These are phyloP conservation scores for Barnettozyma vustinii DNA, from an alignment of 805 yeast genomes.

Conservation along the genomic window DNA sequence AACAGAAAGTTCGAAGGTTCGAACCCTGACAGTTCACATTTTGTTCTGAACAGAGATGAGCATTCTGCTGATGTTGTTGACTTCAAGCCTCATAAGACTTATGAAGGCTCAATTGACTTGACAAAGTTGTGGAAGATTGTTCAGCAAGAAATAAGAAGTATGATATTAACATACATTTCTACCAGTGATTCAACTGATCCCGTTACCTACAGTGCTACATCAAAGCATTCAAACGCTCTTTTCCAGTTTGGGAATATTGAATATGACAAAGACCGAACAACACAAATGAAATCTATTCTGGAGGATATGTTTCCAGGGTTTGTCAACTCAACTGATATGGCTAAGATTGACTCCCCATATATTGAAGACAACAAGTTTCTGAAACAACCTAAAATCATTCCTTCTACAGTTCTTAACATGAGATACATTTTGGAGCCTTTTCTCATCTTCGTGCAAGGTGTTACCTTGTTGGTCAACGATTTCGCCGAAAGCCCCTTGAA, in stretches of 20 bases:
- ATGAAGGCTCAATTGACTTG: slow-evolving; percentile 8
- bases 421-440: slow-evolving; percentile 71
- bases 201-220: slow-evolving; percentile 5
- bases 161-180: slow-evolving; percentile 21
- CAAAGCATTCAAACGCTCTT: slow-evolving; percentile 18
- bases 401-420: slow-evolving; percentile 74
- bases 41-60: slow-evolving; percentile 1
- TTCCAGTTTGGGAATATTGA: slow-evolving; percentile 35
- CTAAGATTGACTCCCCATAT: slow-evolving; percentile 39
- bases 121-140: slow-evolving; percentile 16
- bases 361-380: slow-evolving; percentile 56
- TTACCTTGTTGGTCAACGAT: slow-evolving; percentile 37
- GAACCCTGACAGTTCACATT: slow-evolving; percentile 11
- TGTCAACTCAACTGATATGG: slow-evolving; percentile 29
- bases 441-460: slow-evolving; percentile 59
- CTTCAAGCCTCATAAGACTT: neutral
- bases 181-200: slow-evolving; percentile 8
- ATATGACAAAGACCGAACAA: slow-evolving; percentile 30
- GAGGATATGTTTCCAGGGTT: slow-evolving; percentile 73
- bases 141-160: slow-evolving; percentile 14
- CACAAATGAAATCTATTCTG: slow-evolving; percentile 39
- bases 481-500: slow-evolving; percentile 28
- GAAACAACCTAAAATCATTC: slow-evolving; percentile 59
- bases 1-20: slow-evolving; percentile 29
- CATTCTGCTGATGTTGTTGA: slow-evolving; percentile 1